phyloP scores from a whole-genome alignment of 2,329 filamentous ascomycete genomes.

The Neoscytalidium dimidiatum region DNA sequence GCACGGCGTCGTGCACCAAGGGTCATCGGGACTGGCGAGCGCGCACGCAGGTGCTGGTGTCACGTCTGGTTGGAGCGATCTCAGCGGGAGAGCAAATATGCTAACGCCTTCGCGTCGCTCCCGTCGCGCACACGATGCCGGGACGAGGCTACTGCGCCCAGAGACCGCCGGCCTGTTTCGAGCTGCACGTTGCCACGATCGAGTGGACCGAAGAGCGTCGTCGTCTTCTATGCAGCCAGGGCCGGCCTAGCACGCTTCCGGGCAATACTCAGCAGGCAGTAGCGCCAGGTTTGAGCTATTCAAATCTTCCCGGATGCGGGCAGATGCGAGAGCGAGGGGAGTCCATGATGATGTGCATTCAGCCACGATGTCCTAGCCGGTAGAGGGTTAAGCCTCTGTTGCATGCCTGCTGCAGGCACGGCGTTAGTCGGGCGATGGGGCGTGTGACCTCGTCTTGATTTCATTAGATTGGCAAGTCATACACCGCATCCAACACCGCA shows the following conservation, averaged over 20 bases:
- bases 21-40: no score
- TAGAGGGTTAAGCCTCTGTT: background rate
- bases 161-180: background rate
- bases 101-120: background rate
- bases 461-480: constrained; percentile 8
- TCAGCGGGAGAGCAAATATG: background rate
- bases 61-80: constrained; percentile 17
- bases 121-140: constrained; percentile 15
- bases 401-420: constrained; percentile 2
- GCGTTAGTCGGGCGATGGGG: constrained; percentile 4
- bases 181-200: background rate
- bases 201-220: constrained; percentile 1
- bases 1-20: background rate
- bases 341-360: constrained; percentile 12
- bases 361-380: constrained; percentile 6
- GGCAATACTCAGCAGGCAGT: no score
- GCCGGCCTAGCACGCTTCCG: background rate
- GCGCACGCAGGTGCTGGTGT: constrained; percentile 6
- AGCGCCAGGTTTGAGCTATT: background rate
- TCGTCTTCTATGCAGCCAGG: background rate
- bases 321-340: background rate
- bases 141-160: background rate
- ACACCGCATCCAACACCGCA: background rate
- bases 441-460: constrained; percentile 4
- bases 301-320: background rate